Evolutionary conservation across 2,329 filamentous ascomycete species (phyloP), one percentile per base, ranked within the genome.

Genomic region (Monilinia fructicola): DNA sequence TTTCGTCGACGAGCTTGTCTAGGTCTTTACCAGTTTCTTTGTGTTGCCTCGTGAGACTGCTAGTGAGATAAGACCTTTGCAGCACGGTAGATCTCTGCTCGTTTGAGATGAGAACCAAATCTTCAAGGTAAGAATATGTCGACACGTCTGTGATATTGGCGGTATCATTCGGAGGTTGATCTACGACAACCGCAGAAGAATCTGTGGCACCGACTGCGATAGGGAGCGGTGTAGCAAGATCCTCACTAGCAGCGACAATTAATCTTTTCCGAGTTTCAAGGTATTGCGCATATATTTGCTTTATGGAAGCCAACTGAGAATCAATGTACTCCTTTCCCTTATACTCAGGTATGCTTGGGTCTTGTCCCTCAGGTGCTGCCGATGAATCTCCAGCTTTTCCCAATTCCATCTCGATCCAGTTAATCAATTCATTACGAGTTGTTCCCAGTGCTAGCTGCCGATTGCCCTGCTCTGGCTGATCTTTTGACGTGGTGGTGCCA

Each of bases 321-420:
- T 70, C 68, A 18, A 76, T 68, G 67, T 72, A 70, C 38, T 71
- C 69, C 44, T 68, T 64, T 28, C 67, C 70, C 58, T 52, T 64
- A 67, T 70, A 50, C 67, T 75, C 66, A 11, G 62, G 23, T 38
- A 21, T 62, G 3, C 35, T 16, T 50, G 48, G 5, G 21, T 66
- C 26, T 56, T 61, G 26, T 21, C 67, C 66, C 26, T 75, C 77
- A 1, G 76, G 74, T 28, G 77, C 77, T 5, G 81, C 79, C 1
- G 69, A 53, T 10, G 58, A 54, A 16, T 76, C 74, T 40, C 71
- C 72, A 21, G 85, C 84, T 65, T 84, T 85, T 62, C 81, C 78
- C 28, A 90, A 77, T 74, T 89, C 87, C 6, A 78, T 78, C 74
- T 90, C 87, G 66, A 90, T 88, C 87, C 87, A 90, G 66, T 77